Conservation (phyloP, 495 filamentous ascomycete genomes). For the Xylaria palmicola region DNA sequence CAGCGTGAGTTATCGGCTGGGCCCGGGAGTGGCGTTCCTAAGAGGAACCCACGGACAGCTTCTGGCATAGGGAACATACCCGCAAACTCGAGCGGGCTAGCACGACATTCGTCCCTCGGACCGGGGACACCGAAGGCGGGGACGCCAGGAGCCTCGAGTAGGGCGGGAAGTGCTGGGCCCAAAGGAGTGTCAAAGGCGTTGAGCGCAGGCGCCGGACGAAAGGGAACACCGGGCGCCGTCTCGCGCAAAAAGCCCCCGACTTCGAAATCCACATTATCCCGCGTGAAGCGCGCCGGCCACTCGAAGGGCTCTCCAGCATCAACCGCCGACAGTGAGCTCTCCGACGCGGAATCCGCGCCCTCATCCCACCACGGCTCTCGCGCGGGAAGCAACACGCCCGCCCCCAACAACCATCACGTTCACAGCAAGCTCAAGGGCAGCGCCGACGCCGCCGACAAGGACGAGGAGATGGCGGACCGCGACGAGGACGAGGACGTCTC, state of each 20-base stretch:
- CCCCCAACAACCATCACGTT: slow-evolving; percentile 6
- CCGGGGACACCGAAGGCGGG: slow-evolving; percentile 83
- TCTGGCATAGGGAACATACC: slow-evolving; percentile 64
- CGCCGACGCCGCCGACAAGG: slow-evolving; percentile 30
- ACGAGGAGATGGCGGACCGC: slow-evolving; percentile 34
- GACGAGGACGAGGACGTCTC: slow-evolving; percentile 63
- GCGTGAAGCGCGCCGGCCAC: slow-evolving; percentile 47
- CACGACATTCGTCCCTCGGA: slow-evolving; percentile 76
- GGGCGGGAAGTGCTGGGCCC: slow-evolving; percentile 73
- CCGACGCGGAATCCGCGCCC: slow-evolving; percentile 59
- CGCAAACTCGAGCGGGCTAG: slow-evolving; percentile 66
- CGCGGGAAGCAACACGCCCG: slow-evolving; percentile 49
- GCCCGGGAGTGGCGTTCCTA: slow-evolving; percentile 56
- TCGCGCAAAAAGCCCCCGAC: slow-evolving; percentile 57
- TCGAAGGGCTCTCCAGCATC: slow-evolving; percentile 61
- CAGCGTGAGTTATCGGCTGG: slow-evolving; percentile 78
- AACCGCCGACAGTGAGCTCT: slow-evolving; percentile 60
- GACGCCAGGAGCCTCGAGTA: slow-evolving; percentile 56
- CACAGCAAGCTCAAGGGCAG: slow-evolving; percentile 24
- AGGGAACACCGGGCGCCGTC: slow-evolving; percentile 64
- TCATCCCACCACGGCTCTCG: slow-evolving; percentile 40
- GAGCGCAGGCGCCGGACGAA: slow-evolving; percentile 40
- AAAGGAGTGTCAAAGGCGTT: slow-evolving; percentile 53
- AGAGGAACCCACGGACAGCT: slow-evolving; percentile 72
- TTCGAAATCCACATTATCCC: slow-evolving; percentile 54